Percentiles rank a stretch among this genome's conserved stretches.
Conservation (phyloP, 192 early-diverging fungal species). For the Backusella sp. region DNA sequence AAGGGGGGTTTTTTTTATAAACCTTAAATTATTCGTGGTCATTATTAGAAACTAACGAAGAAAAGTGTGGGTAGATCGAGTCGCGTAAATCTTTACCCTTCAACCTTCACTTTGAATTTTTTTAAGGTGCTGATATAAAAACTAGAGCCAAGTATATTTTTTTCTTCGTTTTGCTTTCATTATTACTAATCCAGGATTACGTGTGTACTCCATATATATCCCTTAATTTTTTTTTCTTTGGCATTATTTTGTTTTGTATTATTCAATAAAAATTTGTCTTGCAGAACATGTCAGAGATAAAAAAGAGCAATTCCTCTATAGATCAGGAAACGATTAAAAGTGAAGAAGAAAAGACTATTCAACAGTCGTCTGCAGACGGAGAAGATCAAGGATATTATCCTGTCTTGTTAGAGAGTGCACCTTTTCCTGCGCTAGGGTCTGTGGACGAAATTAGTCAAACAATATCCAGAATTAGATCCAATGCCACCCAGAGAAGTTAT, state of each 20-base stretch:
- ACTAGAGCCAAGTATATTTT: background rate
- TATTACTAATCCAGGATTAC: background rate
- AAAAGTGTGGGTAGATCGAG: background rate
- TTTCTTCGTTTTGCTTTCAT: background rate
- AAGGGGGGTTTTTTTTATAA: background rate
- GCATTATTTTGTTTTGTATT: background rate
- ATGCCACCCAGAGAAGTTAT: background rate
- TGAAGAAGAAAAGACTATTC: background rate
- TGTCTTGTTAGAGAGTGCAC: constrained; percentile 7
- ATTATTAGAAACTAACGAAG: background rate
- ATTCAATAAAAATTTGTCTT: background rate
- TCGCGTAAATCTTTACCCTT: background rate
- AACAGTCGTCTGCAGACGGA: background rate
- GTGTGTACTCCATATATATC: background rate
- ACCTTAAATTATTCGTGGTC: background rate
- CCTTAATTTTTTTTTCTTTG: background rate
- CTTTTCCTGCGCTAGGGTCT: constrained; percentile 13
- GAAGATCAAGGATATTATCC: background rate
- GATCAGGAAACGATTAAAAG: constrained; percentile 1
- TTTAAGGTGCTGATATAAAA: background rate
- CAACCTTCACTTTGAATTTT: background rate
- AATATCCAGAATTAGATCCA: constrained; percentile 3
- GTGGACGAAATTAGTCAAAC: constrained; percentile 10
- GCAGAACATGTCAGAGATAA: background rate
- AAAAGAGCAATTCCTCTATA: background rate